phyloP scores from a whole-genome alignment of 1,284 basidiomycete genomes.

The Tilletia setariae region DNA sequence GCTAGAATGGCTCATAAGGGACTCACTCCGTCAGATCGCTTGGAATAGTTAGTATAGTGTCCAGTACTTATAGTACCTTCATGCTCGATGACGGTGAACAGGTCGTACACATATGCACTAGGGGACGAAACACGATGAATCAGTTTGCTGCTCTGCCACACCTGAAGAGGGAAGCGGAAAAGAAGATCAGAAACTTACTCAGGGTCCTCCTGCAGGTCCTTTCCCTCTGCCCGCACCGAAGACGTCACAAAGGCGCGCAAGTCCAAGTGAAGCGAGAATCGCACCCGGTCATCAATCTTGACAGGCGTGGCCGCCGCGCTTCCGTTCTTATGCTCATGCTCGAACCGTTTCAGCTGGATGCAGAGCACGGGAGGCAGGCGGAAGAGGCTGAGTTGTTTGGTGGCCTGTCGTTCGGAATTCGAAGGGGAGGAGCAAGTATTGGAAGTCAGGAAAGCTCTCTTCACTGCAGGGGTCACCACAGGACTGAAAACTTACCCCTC shows the following conservation, averaged over 20 bases:
- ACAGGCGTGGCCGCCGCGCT: constrained; percentile 59
- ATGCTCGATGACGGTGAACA: constrained; percentile 90
- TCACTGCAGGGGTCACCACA: too few relatives aligned
- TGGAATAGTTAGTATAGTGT: constrained; percentile 82
- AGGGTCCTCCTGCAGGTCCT: constrained; percentile 26
- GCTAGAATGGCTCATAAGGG: constrained; percentile 16
- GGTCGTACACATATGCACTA: constrained; percentile 69
- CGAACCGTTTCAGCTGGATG: constrained; percentile 97
- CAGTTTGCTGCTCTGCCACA: neutral
- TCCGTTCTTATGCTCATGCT: constrained; percentile 64
- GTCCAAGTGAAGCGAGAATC: constrained; percentile 77
- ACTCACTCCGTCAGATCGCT: constrained; percentile 70
- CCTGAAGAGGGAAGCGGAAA: neutral
- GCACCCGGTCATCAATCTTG: constrained; percentile 80
- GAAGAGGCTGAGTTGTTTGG: constrained; percentile 77
- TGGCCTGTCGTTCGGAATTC: constrained; percentile 60
- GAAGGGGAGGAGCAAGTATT: too few relatives aligned
- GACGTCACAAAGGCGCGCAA: constrained; percentile 80
- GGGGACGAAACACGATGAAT: constrained; percentile 56
- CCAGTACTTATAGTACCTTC: constrained; percentile 86
- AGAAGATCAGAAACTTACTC: constrained; percentile 23
- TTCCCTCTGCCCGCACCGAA: constrained; percentile 31
- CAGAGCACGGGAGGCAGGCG: constrained; percentile 85
- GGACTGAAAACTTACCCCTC: neutral
- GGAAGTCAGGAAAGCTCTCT: too few relatives aligned